These are phyloP conservation scores for Globisporangium carolinianum DNA, from an alignment of 352 stramenopile genomes.

Conservation along the genomic window DNA sequence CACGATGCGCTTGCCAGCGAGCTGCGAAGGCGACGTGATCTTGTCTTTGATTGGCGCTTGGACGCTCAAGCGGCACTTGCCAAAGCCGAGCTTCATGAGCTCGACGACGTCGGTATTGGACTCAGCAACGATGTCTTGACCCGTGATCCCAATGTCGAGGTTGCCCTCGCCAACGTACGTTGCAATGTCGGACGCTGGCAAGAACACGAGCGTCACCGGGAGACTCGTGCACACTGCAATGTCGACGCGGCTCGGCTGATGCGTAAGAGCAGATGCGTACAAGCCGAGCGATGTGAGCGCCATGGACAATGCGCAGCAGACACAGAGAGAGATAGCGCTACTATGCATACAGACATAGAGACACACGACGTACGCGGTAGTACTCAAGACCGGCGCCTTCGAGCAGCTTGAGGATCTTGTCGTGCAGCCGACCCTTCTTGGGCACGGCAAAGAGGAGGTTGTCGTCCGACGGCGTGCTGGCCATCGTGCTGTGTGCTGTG, in stretches of 20 bases:
- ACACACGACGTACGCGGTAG: constrained; percentile 76
- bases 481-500: neutral
- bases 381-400: constrained; percentile 95
- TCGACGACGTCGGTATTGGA: constrained; percentile 87
- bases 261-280: neutral
- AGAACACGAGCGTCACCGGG: constrained; percentile 96
- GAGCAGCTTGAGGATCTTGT: constrained; percentile 95
- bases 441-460: constrained; percentile 92
- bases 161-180: constrained; percentile 97
- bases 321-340: neutral
- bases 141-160: constrained; percentile 98
- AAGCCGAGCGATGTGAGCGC: no score
- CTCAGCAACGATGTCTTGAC: constrained; percentile 93
- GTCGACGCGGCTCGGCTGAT: constrained; percentile 77
- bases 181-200: constrained; percentile 96
- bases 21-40: constrained; percentile 69
- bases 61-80: constrained; percentile 93
- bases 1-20: constrained; percentile 96
- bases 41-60: constrained; percentile 89
- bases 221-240: constrained; percentile 92
- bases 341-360: no score
- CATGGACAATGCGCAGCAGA: neutral
- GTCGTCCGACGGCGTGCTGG: constrained; percentile 28
- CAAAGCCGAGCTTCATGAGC: constrained; percentile 94
- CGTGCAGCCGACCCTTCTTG: constrained; percentile 97